Base-by-base conservation (phyloP, 75 land plant species). In the Picea sitchensis region DNA sequence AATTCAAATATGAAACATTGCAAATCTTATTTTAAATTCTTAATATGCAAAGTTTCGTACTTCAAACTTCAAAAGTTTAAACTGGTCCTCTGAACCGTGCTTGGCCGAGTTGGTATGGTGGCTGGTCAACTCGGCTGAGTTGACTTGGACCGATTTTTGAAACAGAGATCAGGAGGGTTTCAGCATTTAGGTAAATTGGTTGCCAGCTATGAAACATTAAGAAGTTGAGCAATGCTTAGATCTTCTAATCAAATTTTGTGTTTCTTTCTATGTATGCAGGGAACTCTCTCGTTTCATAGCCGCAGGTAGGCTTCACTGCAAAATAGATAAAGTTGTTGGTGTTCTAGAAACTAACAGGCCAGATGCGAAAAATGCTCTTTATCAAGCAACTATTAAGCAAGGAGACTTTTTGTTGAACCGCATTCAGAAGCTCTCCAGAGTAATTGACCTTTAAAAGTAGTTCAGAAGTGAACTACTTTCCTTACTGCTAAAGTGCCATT, bases 331-430 rank as follows among this genome's bases (percentile, higher is more conserved):
- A 77, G 99, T 97, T 57, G 98, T 92, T 15, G 98, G 98, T 47
- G 92, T 97, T 72, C 81, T 97, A n/a, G 99, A 97, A 73, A 97
- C 99, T 3, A 97, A 97, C 77, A 87, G 99, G 32, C 99, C 98
- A 17, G 99, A 97, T 86, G 94, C 98, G 8, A 97, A 94, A 81
- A 97, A 97, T 88, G 98, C 98, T 61, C 86, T 97, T 1, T 97
- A 97, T 75, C 99, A 97, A 75, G 86, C 96, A 47, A 97, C 99
- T 3, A 97, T 97, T 85, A 97, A 97, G 84, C 99, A 97, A 85
- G 99, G 99, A 41, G 99, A 97, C 80, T 91, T 95, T 83, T 79
- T 97, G 65, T 72, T 97, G 58, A 97, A 97, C 84, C 87, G 99
- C 11, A 97, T 97, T 67, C 99, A 97, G 80, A 97, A 95, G 87